phyloP scores from a whole-genome alignment of 345 rosid genomes.

The Melaleuca alternifolia region DNA sequence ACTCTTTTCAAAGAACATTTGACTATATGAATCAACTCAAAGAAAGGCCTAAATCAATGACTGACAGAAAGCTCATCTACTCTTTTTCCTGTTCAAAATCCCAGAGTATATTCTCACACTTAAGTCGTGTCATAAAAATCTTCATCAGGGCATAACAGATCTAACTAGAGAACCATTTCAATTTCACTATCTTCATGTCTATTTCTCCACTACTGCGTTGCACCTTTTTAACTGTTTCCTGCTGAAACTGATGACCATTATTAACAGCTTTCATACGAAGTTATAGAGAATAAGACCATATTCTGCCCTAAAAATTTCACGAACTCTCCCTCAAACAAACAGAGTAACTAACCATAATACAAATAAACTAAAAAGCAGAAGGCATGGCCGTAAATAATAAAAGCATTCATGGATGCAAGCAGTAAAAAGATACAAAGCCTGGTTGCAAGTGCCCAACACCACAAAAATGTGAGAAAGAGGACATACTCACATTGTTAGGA shows the following conservation, averaged over 20 bases:
- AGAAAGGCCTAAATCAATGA: background rate
- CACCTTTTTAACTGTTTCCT: background rate
- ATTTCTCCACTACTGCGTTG: background rate
- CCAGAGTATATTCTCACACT: background rate
- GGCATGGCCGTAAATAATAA: background rate
- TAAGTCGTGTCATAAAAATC: background rate
- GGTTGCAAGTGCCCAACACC: background rate
- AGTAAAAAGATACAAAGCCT: background rate
- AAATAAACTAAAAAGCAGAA: background rate
- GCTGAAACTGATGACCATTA: background rate
- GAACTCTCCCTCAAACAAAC: background rate
- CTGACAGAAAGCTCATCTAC: background rate
- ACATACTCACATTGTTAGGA: constrained; percentile 76
- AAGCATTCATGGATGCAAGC: background rate
- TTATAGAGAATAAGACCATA: background rate
- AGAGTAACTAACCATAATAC: background rate
- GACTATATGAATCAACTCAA: background rate
- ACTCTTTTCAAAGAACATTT: background rate
- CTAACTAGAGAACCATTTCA: background rate
- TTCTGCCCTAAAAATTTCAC: background rate
- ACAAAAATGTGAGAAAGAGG: background rate
- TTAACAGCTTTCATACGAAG: background rate
- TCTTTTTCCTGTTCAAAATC: background rate
- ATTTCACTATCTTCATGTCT: background rate
- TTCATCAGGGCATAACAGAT: background rate